phyloP scores from a whole-genome alignment of 176 grass and related monocot genomes.

The Themeda triandra region DNA sequence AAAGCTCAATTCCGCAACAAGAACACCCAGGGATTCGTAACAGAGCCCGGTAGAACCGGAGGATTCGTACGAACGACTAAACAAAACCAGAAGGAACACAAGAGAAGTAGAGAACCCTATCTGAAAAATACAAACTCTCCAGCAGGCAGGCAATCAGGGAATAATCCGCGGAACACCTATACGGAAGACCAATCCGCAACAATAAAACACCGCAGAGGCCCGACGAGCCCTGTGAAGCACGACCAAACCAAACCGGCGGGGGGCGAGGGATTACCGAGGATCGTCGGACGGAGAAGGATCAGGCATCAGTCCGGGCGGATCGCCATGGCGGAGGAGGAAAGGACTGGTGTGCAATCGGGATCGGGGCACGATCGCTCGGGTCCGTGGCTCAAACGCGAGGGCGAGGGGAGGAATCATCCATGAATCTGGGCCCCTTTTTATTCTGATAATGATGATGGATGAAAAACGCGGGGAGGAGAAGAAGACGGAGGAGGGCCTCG shows the following conservation, averaged over 20 bases:
- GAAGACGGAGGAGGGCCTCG: neutral
- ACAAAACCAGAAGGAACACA: neutral
- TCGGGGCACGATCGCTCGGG: neutral
- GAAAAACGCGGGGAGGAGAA: neutral
- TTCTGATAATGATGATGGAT: neutral
- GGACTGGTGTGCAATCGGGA: neutral
- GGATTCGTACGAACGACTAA: neutral
- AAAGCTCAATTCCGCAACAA: neutral
- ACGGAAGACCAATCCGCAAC: neutral
- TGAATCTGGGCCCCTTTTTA: neutral
- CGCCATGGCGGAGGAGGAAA: neutral
- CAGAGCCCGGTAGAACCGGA: neutral
- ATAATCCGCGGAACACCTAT: neutral
- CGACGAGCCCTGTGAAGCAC: neutral
- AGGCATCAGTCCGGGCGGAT: conserved; percentile 3
- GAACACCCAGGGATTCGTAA: neutral
- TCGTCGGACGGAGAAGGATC: neutral
- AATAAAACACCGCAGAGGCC: neutral
- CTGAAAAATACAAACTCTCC: neutral
- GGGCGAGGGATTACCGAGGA: neutral
- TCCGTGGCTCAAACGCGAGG: neutral
- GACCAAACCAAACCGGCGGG: neutral
- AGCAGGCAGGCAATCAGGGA: neutral
- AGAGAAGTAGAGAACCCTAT: neutral
- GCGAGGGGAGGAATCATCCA: neutral